phyloP scores from a whole-genome alignment of 1,139 yeast genomes.

The Spathaspora sp. region DNA sequence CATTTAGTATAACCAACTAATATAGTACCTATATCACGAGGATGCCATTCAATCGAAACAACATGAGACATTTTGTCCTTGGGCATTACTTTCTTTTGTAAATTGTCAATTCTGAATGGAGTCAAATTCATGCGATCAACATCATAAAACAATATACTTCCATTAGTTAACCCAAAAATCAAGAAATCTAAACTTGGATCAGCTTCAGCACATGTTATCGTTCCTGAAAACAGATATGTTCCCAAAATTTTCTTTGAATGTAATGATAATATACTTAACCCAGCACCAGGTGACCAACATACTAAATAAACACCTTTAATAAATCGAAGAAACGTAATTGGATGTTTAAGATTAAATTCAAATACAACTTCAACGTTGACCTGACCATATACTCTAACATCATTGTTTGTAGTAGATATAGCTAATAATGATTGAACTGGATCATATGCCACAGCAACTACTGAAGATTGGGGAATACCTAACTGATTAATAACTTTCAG shows the following conservation, averaged over 20 bases:
- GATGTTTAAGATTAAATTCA: constrained; percentile 47
- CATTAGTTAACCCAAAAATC: constrained; percentile 76
- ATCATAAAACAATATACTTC: constrained; percentile 73
- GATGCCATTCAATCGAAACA: constrained; percentile 71
- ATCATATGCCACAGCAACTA: constrained; percentile 73
- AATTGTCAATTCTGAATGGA: constrained; percentile 66
- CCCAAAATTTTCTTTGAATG: constrained; percentile 60
- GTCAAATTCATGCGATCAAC: constrained; percentile 74
- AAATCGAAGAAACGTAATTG: constrained; percentile 59
- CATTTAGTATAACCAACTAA: constrained; percentile 71
- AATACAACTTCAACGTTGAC: constrained; percentile 76
- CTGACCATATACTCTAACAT: constrained; percentile 80
- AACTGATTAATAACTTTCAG: constrained; percentile 35
- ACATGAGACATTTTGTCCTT: constrained; percentile 59
- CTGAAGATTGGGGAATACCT: constrained; percentile 40
- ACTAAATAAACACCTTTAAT: constrained; percentile 81
- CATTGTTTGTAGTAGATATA: constrained; percentile 67
- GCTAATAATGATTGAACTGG: constrained; percentile 89
- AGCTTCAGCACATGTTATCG: constrained; percentile 63
- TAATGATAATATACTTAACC: constrained; percentile 68
- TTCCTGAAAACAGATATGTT: constrained; percentile 58
- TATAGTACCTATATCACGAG: constrained; percentile 81
- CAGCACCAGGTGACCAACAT: constrained; percentile 44
- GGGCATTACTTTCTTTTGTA: constrained; percentile 60
- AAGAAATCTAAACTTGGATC: constrained; percentile 93